Conservation (phyloP, 345 rosid species). For the Lepidium didymum region DNA sequence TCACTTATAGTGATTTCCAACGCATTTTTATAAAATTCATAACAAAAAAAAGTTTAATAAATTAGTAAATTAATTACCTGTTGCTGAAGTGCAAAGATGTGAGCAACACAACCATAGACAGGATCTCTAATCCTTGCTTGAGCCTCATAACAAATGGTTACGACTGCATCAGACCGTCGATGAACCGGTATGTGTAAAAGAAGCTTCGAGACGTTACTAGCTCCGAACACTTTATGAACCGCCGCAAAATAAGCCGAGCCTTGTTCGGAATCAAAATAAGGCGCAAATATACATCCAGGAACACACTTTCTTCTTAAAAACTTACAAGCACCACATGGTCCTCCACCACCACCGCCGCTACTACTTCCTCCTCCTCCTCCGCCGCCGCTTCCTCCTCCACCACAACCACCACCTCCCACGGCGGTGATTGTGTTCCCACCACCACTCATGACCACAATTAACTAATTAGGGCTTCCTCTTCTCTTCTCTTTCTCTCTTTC, state of each 20-base stretch:
- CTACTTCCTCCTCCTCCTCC: slow-evolving; percentile 26
- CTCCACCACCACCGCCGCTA: slow-evolving; percentile 30
- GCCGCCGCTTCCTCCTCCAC: slow-evolving; percentile 13
- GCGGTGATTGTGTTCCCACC: slow-evolving; percentile 42
- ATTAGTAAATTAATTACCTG: slow-evolving; percentile 36
- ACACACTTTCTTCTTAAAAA: slow-evolving; percentile 77
- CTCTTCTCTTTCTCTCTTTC: not conserved
- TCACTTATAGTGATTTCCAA: slow-evolving; percentile 13
- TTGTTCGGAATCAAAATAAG: slow-evolving; percentile 82
- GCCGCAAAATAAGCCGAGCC: slow-evolving; percentile 82
- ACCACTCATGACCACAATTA: slow-evolving; percentile 39
- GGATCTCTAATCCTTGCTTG: slow-evolving; percentile 72
- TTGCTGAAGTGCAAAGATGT: slow-evolving; percentile 75
- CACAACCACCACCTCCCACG: slow-evolving; percentile 23
- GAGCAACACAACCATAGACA: slow-evolving; percentile 81
- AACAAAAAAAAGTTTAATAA: not conserved
- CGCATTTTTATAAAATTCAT: not conserved
- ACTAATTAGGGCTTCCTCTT: not conserved
- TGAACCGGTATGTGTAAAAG: slow-evolving; percentile 56
- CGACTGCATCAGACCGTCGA: slow-evolving; percentile 65
- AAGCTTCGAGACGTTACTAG: slow-evolving; percentile 90
- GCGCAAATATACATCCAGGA: slow-evolving; percentile 75
- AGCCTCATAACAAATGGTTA: slow-evolving; percentile 75
- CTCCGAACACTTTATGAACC: slow-evolving; percentile 83
- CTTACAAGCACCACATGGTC: slow-evolving; percentile 94